Evolutionary conservation across 2,329 filamentous ascomycete genomes (phyloP).

Genomic region (Fusarium papillatum): DNA sequence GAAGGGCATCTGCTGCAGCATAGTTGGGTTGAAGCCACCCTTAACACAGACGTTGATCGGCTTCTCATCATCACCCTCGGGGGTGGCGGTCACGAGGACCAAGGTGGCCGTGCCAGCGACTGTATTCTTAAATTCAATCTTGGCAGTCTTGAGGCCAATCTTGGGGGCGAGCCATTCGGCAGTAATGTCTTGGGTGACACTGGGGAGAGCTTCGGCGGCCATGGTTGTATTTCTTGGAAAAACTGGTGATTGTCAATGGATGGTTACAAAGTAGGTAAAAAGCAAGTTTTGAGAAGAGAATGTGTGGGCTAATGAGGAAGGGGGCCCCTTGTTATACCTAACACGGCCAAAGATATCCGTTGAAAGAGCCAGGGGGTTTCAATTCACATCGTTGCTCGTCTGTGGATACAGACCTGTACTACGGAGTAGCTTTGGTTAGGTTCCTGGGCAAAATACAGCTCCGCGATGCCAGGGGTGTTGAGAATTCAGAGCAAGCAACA

Average conservation of each 20-base stretch:
- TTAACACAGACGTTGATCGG: constrained; percentile 16
- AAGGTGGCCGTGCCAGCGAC: constrained; percentile 16
- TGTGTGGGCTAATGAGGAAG: background rate
- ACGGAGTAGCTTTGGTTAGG: too few species aligned
- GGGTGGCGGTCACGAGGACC: constrained; percentile 7
- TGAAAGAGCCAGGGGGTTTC: too few species aligned
- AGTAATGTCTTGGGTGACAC: constrained; percentile 11
- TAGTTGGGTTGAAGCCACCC: constrained; percentile 23
- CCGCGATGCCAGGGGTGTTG: too few species aligned
- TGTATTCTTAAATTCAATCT: constrained; percentile 13
- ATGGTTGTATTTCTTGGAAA: background rate
- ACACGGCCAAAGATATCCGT: too few species aligned
- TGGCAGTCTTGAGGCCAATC: constrained; percentile 20
- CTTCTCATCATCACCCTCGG: background rate
- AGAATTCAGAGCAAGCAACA: too few species aligned
- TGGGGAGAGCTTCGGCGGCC: background rate
- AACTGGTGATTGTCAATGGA: background rate
- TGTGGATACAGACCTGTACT: too few species aligned
- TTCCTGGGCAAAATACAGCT: too few species aligned
- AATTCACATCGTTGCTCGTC: too few species aligned
- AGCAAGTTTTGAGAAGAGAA: background rate
- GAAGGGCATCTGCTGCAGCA: constrained; percentile 15
- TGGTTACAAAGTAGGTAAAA: background rate
- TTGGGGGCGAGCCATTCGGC: constrained; percentile 17
- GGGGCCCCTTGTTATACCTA: background rate